Evolutionary conservation across 176 grass and related monocot genomes (phyloP).

Genomic region (Carex littledalei): DNA sequence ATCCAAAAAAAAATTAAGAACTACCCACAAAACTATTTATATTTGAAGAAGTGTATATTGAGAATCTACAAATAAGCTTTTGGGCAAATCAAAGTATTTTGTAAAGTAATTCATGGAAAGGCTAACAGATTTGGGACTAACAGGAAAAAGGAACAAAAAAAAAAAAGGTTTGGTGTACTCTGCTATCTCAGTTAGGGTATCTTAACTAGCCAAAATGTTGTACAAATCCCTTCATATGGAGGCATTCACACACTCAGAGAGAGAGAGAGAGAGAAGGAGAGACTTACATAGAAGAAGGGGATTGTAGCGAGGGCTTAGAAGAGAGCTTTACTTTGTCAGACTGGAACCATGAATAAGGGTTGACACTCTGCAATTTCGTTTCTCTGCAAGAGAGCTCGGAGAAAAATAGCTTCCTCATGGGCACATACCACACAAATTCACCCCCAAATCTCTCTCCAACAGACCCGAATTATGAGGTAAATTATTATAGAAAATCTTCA

Average conservation of each 20-base stretch:
- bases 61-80: neutral
- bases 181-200: neutral
- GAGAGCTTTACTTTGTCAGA: slow-evolving; percentile 74
- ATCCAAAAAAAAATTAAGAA: neutral
- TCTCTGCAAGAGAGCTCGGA: slow-evolving; percentile 76
- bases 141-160: neutral
- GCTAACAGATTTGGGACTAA: neutral
- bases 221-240: neutral
- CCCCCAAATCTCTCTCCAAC: slow-evolving; percentile 1
- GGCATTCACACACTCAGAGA: neutral
- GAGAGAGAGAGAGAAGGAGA: neutral
- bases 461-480: slow-evolving; percentile 25
- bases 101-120: neutral
- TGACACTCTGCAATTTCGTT: slow-evolving; percentile 72
- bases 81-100: neutral
- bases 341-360: slow-evolving; percentile 78
- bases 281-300: slow-evolving; percentile 79
- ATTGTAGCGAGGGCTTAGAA: slow-evolving; percentile 52
- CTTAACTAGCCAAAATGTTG: neutral
- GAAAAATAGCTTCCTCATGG: slow-evolving; percentile 97
- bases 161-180: neutral
- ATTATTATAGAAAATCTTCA: slow-evolving; percentile 24
- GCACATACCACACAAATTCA: slow-evolving; percentile 35
- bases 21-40: neutral
- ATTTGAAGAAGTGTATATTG: neutral